phyloP scores from a whole-genome alignment of 129 eudicot genomes.

The Dittrichia graveolens region DNA sequence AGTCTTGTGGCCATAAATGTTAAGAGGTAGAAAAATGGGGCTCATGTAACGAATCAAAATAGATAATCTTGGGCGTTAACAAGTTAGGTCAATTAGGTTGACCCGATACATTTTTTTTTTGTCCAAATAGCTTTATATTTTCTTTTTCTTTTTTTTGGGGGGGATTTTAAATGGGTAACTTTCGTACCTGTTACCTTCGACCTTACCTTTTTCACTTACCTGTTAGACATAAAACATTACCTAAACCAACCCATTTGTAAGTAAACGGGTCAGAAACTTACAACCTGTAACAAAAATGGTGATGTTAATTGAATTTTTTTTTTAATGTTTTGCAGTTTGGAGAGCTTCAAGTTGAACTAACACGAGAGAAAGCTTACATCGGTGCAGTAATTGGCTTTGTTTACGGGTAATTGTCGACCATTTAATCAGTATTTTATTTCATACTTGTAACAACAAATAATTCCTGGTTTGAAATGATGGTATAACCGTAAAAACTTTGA shows the following conservation, averaged over 20 bases:
- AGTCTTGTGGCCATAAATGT: not conserved
- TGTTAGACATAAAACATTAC: not conserved
- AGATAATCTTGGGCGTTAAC: not conserved
- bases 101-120: not conserved
- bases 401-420: constrained; percentile 53
- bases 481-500: constrained; percentile 10
- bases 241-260: not conserved
- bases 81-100: not conserved
- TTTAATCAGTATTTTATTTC: not conserved
- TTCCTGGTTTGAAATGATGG: not conserved
- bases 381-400: constrained; percentile 74
- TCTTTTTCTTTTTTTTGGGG: too few species aligned
- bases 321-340: constrained; percentile 67
- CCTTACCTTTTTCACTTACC: too few species aligned
- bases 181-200: too few species aligned
- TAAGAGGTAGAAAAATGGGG: not conserved
- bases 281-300: not conserved
- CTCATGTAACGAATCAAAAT: not conserved
- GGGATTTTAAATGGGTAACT: not conserved
- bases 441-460: not conserved
- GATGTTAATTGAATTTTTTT: not conserved
- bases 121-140: too few species aligned
- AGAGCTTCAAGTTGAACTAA: constrained; percentile 83
- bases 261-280: not conserved
- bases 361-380: constrained; percentile 72